A percentile compares a stretch with the other conserved stretches of the same genome.
phyloP scores from a whole-genome alignment of 495 filamentous ascomycete species.

The Durotheca rogersii region DNA sequence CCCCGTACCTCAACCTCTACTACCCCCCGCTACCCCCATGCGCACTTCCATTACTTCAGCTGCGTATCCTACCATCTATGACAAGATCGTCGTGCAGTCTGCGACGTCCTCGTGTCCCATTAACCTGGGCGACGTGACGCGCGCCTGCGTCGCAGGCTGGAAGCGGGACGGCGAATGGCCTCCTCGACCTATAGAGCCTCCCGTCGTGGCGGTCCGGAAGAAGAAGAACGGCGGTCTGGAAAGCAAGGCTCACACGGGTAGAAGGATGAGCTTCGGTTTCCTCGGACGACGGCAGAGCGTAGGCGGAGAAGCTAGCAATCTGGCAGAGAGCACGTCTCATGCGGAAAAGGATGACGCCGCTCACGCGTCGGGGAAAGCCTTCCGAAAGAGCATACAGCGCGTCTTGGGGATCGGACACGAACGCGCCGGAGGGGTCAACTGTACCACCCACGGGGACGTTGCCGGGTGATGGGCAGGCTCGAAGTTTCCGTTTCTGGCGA shows the following conservation, averaged over 20 bases:
- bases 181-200: slow-evolving; percentile 54
- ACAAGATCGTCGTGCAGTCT: slow-evolving; percentile 75
- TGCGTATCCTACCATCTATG: slow-evolving; percentile 81
- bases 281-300: slow-evolving; percentile 25
- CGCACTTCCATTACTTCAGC: slow-evolving; percentile 68
- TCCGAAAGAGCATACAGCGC: slow-evolving; percentile 45
- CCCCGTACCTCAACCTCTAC: slow-evolving; percentile 63
- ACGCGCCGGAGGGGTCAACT: slow-evolving; percentile 4
- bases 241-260: slow-evolving; percentile 28
- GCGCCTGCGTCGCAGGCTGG: slow-evolving; percentile 88
- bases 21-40: slow-evolving; percentile 68
- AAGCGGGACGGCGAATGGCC: slow-evolving; percentile 95
- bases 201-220: slow-evolving; percentile 40
- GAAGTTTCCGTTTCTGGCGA: no score
- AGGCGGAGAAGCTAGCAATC: slow-evolving; percentile 18
- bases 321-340: slow-evolving; percentile 14
- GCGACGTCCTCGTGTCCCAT: slow-evolving; percentile 82
- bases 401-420: slow-evolving; percentile 41
- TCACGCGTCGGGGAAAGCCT: slow-evolving; percentile 41
- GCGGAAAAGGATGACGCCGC: slow-evolving; percentile 54
- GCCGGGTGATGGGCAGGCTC: background rate
- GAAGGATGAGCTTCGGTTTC: slow-evolving; percentile 41
- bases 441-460: slow-evolving; percentile 3
- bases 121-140: slow-evolving; percentile 76
- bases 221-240: slow-evolving; percentile 33